Percentiles rank a stretch among this genome's conserved stretches.
Conservation (phyloP, 257 asterid species). For the Gynochthodes officinalis region DNA sequence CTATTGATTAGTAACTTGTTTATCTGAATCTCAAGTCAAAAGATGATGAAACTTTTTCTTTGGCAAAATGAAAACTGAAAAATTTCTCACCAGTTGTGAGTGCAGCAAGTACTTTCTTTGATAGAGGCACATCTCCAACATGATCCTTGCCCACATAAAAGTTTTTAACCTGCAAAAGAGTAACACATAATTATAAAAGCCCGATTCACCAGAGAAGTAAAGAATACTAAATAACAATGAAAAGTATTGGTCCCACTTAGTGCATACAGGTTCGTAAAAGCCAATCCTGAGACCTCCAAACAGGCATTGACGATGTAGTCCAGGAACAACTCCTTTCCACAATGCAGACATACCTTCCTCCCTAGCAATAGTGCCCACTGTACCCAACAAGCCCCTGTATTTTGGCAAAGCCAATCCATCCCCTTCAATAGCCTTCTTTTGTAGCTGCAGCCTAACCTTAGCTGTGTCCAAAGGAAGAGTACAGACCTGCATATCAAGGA, state of each 20-base stretch:
- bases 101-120: conserved; percentile 91
- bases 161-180: conserved; percentile 53
- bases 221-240: background rate
- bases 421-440: conserved; percentile 76
- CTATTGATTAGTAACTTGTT: background rate
- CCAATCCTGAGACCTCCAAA: conserved; percentile 96
- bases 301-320: conserved; percentile 91
- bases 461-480: conserved; percentile 96
- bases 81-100: conserved; percentile 82
- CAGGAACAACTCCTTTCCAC: conserved; percentile 98
- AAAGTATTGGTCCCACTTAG: background rate
- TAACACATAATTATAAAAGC: conserved; percentile 3
- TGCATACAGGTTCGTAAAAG: conserved; percentile 85
- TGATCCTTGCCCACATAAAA: conserved; percentile 90
- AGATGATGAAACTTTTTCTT: background rate
- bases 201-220: background rate
- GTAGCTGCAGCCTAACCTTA: conserved; percentile 94
- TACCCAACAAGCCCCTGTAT: conserved; percentile 87
- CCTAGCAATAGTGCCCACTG: conserved; percentile 91
- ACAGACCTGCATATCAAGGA: conserved; percentile 41
- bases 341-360: conserved; percentile 86
- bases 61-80: conserved; percentile 4
- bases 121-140: conserved; percentile 89
- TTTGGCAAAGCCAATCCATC: conserved; percentile 66
- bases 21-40: background rate